Base-by-base conservation (phyloP, 2,329 filamentous ascomycete genomes). In the Epichloe hybrida region DNA sequence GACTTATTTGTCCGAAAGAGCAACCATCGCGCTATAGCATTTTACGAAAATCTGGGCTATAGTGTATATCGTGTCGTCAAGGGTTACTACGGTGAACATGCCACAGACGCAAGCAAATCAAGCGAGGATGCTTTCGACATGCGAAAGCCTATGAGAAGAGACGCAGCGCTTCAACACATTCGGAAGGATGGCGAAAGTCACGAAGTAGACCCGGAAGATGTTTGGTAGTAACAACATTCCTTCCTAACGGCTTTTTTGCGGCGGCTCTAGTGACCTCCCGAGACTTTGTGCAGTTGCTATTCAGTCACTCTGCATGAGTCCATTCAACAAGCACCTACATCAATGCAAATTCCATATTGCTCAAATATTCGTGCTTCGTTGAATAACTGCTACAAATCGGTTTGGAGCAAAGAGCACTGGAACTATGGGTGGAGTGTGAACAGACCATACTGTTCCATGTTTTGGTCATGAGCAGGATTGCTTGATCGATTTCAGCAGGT, bases 101-200 rank as follows among this genome's bases (percentile, higher is more conserved):
- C 83, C 34, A 76, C 72, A 49, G 77, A 81, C 50, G 79, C 80
- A 3, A 79, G 75, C 9, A 72, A 77, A 53, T 72, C 71, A 15
- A 79, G 80, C 48, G 89, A 95, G 67, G 91, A 97, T 71, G 93
- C 91, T 17, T 93, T 88, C 65, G 93, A 98, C 70, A 98, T 98
- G 93, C 81, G 93, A 57, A 97, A 96, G 66, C 80, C 88, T 38
- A 80, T 91, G 71, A 86, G 79, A 67, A 79, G 90, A 61, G 93
- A 98, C 69, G 79, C 76, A 65, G 78, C 83, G 51, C 70, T 76
- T 52, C 78, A 86, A 65, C 88, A 94, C 67, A 76, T 95, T 46
- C 79, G 93, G 56, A 79, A 84, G 50, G 80, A 91, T 59, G 93
- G 93, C 17, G 86, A 93, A 71, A 75, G 80, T 52, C 81, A 87